These are phyloP conservation scores for Backusella liffmaniae DNA, from an alignment of 192 early-diverging fungal species.

Conservation along the genomic window DNA sequence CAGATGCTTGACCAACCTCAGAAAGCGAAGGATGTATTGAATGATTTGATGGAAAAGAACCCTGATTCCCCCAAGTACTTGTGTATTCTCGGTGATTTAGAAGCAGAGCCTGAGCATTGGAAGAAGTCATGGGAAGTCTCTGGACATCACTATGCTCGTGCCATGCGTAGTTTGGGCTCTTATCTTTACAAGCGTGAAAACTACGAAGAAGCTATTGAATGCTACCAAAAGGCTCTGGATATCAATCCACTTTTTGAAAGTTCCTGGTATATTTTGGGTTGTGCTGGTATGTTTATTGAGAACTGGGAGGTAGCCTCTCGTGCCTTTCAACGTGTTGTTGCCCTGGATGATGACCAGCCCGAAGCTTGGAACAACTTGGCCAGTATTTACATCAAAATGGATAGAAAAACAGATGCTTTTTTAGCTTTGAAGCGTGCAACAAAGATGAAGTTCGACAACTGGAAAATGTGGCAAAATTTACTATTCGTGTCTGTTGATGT, in stretches of 20 bases:
- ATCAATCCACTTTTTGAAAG: constrained; percentile 96
- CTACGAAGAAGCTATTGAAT: constrained; percentile 63
- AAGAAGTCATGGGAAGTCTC: constrained; percentile 90
- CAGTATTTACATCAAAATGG: constrained; percentile 71
- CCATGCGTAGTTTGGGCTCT: constrained; percentile 91
- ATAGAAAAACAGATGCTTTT: constrained; percentile 76
- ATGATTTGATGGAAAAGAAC: constrained; percentile 54
- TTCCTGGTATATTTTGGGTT: constrained; percentile 96
- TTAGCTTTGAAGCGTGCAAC: constrained; percentile 80
- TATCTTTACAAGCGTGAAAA: constrained; percentile 71
- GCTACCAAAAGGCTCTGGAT: constrained; percentile 77
- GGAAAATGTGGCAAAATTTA: constrained; percentile 95
- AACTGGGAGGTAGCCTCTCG: constrained; percentile 73
- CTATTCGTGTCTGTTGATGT: constrained; percentile 77
- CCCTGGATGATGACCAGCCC: constrained; percentile 75
- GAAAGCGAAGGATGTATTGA: constrained; percentile 80
- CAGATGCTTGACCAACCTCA: constrained; percentile 82
- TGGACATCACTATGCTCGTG: constrained; percentile 77
- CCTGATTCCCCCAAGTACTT: constrained; percentile 83
- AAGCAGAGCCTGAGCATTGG: constrained; percentile 73
- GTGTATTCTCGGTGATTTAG: constrained; percentile 90
- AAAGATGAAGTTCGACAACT: constrained; percentile 75
- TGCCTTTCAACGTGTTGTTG: constrained; percentile 76
- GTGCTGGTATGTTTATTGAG: constrained; percentile 79
- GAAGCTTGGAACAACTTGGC: constrained; percentile 99